A percentile compares a stretch with the other conserved stretches of the same genome.
These are phyloP conservation scores for Scytalidium sp. DNA, from an alignment of 2,329 filamentous ascomycete species.

Conservation along the genomic window DNA sequence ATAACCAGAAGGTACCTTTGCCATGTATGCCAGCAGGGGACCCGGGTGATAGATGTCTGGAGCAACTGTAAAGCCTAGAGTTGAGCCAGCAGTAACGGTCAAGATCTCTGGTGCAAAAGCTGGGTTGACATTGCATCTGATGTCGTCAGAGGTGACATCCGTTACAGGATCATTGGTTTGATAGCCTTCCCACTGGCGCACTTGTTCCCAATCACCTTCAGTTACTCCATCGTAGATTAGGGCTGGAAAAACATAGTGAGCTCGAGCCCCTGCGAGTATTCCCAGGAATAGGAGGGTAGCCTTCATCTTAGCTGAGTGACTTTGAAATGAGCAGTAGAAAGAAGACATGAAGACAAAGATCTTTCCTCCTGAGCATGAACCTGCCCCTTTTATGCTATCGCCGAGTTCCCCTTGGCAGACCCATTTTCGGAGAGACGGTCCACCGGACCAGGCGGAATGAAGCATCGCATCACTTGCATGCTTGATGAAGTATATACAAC, in stretches of 20 bases:
- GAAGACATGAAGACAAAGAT: too few species aligned
- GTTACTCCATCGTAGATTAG: conserved; percentile 13
- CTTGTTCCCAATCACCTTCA: conserved; percentile 18
- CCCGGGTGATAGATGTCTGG: conserved; percentile 26
- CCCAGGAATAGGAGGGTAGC: conserved; percentile 10
- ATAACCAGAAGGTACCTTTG: conserved; percentile 19
- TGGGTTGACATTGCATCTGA: conserved; percentile 36
- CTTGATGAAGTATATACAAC: not conserved
- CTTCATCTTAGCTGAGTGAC: conserved; percentile 1
- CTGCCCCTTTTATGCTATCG: not conserved
- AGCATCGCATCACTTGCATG: not conserved
- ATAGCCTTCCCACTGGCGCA: conserved; percentile 24
- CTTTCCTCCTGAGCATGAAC: too few species aligned
- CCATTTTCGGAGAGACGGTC: not conserved
- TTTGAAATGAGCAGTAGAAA: not conserved
- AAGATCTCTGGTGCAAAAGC: conserved; percentile 15
- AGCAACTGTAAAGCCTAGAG: conserved; percentile 17
- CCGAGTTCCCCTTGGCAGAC: not conserved
- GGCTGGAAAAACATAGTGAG: conserved; percentile 20
- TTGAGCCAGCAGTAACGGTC: conserved; percentile 21
- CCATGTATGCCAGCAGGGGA: conserved; percentile 21
- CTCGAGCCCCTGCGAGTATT: conserved; percentile 14
- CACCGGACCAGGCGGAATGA: not conserved
- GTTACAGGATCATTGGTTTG: conserved; percentile 20
- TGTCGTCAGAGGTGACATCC: conserved; percentile 32